Evolutionary conservation across 176 grass and related monocot species (phyloP), one percentile per base, ranked within the genome.

Genomic region (Ananas comosus): DNA sequence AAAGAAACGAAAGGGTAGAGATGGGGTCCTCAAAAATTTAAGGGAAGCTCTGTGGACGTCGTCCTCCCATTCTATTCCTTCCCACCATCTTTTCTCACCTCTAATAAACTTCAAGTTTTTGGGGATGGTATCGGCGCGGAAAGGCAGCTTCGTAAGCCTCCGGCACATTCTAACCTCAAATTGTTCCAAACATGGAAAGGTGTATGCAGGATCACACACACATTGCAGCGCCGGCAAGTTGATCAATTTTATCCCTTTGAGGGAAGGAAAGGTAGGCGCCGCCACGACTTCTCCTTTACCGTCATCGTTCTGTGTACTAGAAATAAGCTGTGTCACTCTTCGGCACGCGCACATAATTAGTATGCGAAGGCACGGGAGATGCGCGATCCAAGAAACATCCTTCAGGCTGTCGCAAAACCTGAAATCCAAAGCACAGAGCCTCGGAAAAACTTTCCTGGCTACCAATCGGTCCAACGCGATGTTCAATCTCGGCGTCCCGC

Each of bases 341-440:
- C 3, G 0, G 53, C 16, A 58, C 2, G 0, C 2, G 6, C 0
- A 0, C 18, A 58, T 2, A n/a, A 7, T 1, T 7, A 58, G 53
- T 58, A n/a, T 2, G 16, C 53, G 9, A 1, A 78, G 75, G 65
- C 50, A 57, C 17, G 75, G 75, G 51, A 78, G 65, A 69, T 78
- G 19, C 27, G 25, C 51, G 16, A 70, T 78, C 75, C 75, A 78
- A 59, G 75, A 78, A 61, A 78, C 28, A 65, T 68, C 42, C 51
- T 78, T 14, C 49, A 78, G 28, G 21, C 24, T 48, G 33, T 48
- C 23, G 75, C 75, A 78, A 58, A 49, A 27, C 9, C 21, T 25
- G 1, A 78, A 16, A 68, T 66, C n/a, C 65, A 78, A 78, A 14
- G 13, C 33, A 11, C 51, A 50, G 4, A 78, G 51, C n/a, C 50